A percentile compares a stretch with the other conserved stretches of the same genome.
These are phyloP conservation scores for Cenchrus purpureus DNA, from an alignment of 176 grass and related monocot species.

Conservation along the genomic window DNA sequence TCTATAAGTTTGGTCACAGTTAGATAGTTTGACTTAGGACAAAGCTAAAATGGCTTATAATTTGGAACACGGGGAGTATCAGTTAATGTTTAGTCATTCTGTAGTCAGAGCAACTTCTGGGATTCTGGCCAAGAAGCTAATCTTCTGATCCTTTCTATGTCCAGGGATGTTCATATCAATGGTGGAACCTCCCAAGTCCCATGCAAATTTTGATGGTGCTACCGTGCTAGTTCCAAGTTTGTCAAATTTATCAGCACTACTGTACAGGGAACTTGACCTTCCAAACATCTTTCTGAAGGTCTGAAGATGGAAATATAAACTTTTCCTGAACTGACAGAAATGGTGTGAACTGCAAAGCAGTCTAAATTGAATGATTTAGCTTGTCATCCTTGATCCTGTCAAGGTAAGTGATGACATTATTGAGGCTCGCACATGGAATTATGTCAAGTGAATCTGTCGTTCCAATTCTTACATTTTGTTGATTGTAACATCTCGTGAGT, in stretches of 20 bases:
- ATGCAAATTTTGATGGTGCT: conserved; percentile 38
- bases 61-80: background rate
- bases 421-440: conserved; percentile 38
- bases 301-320: conserved; percentile 22
- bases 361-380: conserved; percentile 30
- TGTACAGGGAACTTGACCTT: conserved; percentile 35
- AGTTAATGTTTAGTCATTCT: background rate
- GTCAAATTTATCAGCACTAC: conserved; percentile 10
- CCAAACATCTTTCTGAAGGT: conserved; percentile 25
- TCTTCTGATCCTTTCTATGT: conserved; percentile 30
- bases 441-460: conserved; percentile 10
- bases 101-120: background rate
- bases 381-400: conserved; percentile 34
- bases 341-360: conserved; percentile 31
- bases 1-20: too few relatives aligned
- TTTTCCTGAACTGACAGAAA: conserved; percentile 43
- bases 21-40: too few relatives aligned
- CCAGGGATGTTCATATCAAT: conserved; percentile 45
- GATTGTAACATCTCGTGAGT: conserved; percentile 26
- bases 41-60: too few relatives aligned
- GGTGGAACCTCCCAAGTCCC: conserved; percentile 4
- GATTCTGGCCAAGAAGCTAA: conserved; percentile 13
- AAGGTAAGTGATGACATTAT: conserved; percentile 32
- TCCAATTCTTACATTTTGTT: conserved; percentile 52
- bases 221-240: conserved; percentile 27